phyloP scores from a whole-genome alignment of 2,329 filamentous ascomycete genomes.

The Colletotrichum echinochloae region DNA sequence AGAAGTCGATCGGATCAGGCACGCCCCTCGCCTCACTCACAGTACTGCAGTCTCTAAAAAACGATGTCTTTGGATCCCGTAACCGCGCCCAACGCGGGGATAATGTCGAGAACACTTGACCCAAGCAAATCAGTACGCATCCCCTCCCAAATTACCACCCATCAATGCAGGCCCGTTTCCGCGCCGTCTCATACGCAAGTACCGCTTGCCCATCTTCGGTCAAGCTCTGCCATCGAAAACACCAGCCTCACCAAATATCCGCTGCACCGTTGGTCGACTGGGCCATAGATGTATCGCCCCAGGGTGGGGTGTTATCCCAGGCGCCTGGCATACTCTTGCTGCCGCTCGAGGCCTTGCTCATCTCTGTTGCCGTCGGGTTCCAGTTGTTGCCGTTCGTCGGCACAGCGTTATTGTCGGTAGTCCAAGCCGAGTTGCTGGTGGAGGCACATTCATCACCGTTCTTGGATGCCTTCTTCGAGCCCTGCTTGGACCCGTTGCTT shows the following conservation, averaged over 20 bases:
- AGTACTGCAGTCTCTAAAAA: neutral
- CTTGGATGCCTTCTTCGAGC: constrained; percentile 13
- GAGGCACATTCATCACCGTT: constrained; percentile 17
- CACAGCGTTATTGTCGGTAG: constrained; percentile 28
- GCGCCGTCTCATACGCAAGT: neutral
- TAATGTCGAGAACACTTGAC: neutral
- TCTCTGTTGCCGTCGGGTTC: constrained; percentile 25
- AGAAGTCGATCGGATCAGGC: neutral
- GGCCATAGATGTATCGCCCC: constrained; percentile 36
- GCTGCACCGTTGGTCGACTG: constrained; percentile 31
- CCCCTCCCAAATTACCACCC: neutral
- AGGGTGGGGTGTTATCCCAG: constrained; percentile 27
- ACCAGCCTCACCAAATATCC: constrained; percentile 21
- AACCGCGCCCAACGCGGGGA: neutral
- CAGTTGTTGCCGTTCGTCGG: constrained; percentile 31
- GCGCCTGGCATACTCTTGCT: constrained; percentile 42
- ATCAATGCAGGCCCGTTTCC: neutral
- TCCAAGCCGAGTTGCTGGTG: constrained; percentile 24
- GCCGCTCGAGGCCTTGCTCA: constrained; percentile 32
- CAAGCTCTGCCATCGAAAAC: neutral
- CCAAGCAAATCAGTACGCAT: neutral
- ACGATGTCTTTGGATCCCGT: neutral
- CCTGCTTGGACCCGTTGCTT: constrained; percentile 26
- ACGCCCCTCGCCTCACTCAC: neutral
- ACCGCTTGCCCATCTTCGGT: neutral